Evolutionary conservation across 164 flowering plant species (phyloP), one percentile per base, ranked within the genome.

Genomic region (Macadamia integrifolia): DNA sequence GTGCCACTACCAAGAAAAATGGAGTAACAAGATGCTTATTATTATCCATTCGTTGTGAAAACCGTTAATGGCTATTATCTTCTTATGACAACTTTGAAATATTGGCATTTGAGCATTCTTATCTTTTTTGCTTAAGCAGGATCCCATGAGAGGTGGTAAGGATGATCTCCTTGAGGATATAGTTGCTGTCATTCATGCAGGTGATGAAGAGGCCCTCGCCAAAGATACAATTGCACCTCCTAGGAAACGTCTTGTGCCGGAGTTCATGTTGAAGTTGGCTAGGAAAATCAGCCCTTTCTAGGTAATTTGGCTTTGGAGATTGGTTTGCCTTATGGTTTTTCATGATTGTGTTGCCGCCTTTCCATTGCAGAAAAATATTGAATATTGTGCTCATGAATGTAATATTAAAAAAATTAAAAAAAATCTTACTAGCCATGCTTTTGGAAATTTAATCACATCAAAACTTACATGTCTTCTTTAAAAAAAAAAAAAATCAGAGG

Each of bases 111-210:
- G 12, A 61, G 13, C 15, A 48, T 10, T 64, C n/a, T 44, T 2
- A 2, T 58, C 52, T 59, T 15, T 44, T 9, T 74, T 46, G n/a
- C 52, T 50, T 58, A 29, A 76, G 75, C 79, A 91, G 98, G 98
- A 94, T 82, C 98, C 98, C 50, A 64, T 94, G 73, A 85, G 98
- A 78, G 97, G 98, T 61, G 98, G 97, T 23, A 78, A 61, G 59
- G 97, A 94, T 71, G 83, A 85, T 42, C 60, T 94, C 78, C 84
- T 90, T 50, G 87, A 87, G 23, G 84, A 87, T 75, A 59, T 91
- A 40, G 74, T 87, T 68, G 71, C 82, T 28, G 71, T 72, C 18
- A 84, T 94, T 74, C 95, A 87, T 72, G 87, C 83, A 10, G 80
- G 71, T 55, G 93, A 90, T 52, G 30, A 68, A 52, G 87, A 76